Percentiles rank a stretch among this genome's conserved stretches.
phyloP scores from a whole-genome alignment of 768 basidiomycete genomes.

The Trametes maxima region DNA sequence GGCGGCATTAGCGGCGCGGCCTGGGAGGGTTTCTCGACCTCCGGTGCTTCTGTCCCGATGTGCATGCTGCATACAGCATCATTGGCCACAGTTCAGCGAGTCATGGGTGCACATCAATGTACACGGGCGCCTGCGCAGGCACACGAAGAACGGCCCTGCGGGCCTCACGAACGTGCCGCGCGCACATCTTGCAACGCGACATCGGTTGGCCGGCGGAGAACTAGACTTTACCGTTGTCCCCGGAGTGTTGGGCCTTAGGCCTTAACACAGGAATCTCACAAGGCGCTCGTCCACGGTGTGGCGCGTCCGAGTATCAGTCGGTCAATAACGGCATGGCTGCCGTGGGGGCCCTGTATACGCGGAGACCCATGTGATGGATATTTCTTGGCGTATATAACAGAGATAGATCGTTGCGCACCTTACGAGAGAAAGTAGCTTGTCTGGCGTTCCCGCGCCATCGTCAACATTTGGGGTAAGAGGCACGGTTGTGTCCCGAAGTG shows the following conservation, averaged over 20 bases:
- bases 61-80: constrained; percentile 1
- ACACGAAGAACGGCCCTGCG: constrained; percentile 1
- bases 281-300: not conserved
- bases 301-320: not conserved
- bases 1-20: not conserved
- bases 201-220: not conserved
- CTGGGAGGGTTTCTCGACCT: not conserved
- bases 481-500: constrained; percentile 1
- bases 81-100: constrained; percentile 1
- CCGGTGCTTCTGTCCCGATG: constrained; percentile 2
- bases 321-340: not conserved
- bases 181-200: not conserved
- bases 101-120: constrained; percentile 16
- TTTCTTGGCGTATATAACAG: not conserved
- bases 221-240: constrained; percentile 11
- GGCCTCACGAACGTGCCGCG: not conserved
- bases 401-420: not conserved
- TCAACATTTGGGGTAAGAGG: not conserved
- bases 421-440: not conserved
- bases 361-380: not conserved
- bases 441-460: not conserved
- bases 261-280: not conserved
- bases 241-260: not conserved
- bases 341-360: not conserved
- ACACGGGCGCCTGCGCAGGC: not conserved